Base-by-base conservation (phyloP, 306 rosid species). In the Hippophae gyantsensis region DNA sequence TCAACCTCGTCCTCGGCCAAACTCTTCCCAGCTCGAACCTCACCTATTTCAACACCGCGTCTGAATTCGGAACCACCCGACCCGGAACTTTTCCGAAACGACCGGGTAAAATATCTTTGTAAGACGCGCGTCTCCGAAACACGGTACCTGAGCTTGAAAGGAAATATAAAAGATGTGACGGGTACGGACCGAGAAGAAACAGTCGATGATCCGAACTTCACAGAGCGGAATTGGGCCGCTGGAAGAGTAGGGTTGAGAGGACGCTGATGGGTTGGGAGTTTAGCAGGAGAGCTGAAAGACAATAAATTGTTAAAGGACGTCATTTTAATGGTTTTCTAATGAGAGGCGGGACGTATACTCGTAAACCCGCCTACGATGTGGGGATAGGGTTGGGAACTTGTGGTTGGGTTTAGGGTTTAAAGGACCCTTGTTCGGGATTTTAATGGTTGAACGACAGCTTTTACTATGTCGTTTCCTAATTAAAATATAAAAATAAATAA, bases 1-100 rank as follows among this genome's bases (percentile, higher is more conserved):
- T 92, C 94, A 7, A 86, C 89, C 77, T 92, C 95, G 40, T 92
- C 94, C 4, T 92, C 95, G 13, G 82, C 43, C 23, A 92, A 73
- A 56, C 95, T 88, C 84, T 78, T 83, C 9, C 95, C 74, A 42
- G 62, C 38, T 32, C 38, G 56, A 38, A 42, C 69, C 43, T 63
- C 58, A 11, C 63, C 69, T 8, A 58, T 43, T 49, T 76, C 76
- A 1, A 65, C n/a, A 9, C 52, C 60, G 27, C 64, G 67, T 43
- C 64, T n/a, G 71, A 60, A 38, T 65, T 46, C 61, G 64, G 78
- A 50, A 53, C 38, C 38, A 32, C 76, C 69, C 10, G 76, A 50
- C 10, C 58, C 70, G 43, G 52, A 8, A 57, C 76, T 61, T 26
- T 67, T 10, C 2, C 79, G 72, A 42, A 74, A 48, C 8, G 79